Evolutionary conservation across 176 grass and related monocot genomes (phyloP).

Genomic region (Zoysia japonica): DNA sequence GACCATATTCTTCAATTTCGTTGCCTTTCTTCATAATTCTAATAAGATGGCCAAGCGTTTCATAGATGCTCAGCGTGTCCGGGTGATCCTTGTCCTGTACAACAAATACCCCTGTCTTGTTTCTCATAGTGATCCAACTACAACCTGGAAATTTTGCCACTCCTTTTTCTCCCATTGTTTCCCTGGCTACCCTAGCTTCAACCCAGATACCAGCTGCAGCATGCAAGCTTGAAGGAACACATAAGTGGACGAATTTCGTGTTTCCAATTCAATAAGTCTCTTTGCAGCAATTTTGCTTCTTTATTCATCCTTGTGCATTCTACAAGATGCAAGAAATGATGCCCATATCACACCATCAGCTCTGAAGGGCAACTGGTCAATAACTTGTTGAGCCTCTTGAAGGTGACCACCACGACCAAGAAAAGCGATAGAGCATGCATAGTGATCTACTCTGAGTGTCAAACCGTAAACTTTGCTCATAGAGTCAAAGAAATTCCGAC

Average conservation of each 20-base stretch:
- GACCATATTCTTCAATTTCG: slow-evolving; percentile 34
- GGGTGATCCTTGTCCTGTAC: slow-evolving; percentile 64
- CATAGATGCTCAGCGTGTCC: slow-evolving; percentile 41
- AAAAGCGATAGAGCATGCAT: slow-evolving; percentile 67
- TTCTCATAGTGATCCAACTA: slow-evolving; percentile 70
- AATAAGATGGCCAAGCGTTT: slow-evolving; percentile 50
- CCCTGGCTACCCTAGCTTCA: slow-evolving; percentile 54
- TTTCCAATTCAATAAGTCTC: slow-evolving; percentile 61
- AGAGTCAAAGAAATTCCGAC: slow-evolving; percentile 49
- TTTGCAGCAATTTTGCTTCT: slow-evolving; percentile 55
- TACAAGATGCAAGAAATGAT: slow-evolving; percentile 60
- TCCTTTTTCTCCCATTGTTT: slow-evolving; percentile 66
- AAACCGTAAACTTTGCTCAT: slow-evolving; percentile 50
- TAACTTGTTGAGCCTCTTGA: slow-evolving; percentile 63
- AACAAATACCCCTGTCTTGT: slow-evolving; percentile 54
- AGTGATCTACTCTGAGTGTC: slow-evolving; percentile 62
- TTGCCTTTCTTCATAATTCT: slow-evolving; percentile 53
- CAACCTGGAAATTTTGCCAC: slow-evolving; percentile 62
- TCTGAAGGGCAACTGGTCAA: slow-evolving; percentile 55
- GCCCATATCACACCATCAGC: slow-evolving; percentile 80
- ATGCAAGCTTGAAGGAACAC: slow-evolving; percentile 67
- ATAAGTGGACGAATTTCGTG: slow-evolving; percentile 58
- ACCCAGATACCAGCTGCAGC: slow-evolving; percentile 68
- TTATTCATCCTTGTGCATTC: slow-evolving; percentile 65
- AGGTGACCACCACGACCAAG: slow-evolving; percentile 68